Base-by-base conservation (phyloP, 805 yeast genomes). In the Wickerhamiella qilinensis region DNA sequence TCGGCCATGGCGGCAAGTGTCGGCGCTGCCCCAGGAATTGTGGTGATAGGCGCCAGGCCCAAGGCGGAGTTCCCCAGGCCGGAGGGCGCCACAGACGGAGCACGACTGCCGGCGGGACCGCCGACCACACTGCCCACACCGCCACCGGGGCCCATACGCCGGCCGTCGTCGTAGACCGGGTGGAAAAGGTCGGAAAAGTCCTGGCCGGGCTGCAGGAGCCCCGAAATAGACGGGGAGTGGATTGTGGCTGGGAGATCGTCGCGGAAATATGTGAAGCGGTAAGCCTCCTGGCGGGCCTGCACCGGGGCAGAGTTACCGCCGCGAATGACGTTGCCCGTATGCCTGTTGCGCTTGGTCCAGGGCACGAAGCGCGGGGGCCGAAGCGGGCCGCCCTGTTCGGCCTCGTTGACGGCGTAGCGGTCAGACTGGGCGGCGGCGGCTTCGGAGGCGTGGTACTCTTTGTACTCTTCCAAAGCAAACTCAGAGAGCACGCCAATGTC, bases 241-340 rank as follows among this genome's bases (percentile, higher is more conserved):
- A 86, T 73, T 0, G 97, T 86, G n/a, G 84, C 74, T 14, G 77
- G 80, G 46, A 88, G 58, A 51, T 84, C 93, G 46, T 85, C 94
- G 46, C 97, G 68, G 58, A 91, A 88, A 53, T 88, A 88, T 0
- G 97, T 84, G 62, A 82, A 88, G 45, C 97, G 65, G 54, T 74
- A 75, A 14, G 67, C 67, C 35, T 65, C 63, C 43, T 63, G 64
- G 25, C 63, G 54, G 40, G 42, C 51, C 12, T 37, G 44, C 18
- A 22, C 35, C 22, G 41, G 46, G 16, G 48, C 39, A 36, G 39
- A 35, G 30, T 45, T 33, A 24, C 38, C 35, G 17, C 43, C 43
- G n/a, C 36, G 31, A 18, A 38, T 35, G 14, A 19, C 42, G 30
- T 36, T 29, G 25, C 25, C 25, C 9, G 25, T 6, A 11, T 22